Conservation (phyloP, 148 eudicot genomes). For the Silene conica region DNA sequence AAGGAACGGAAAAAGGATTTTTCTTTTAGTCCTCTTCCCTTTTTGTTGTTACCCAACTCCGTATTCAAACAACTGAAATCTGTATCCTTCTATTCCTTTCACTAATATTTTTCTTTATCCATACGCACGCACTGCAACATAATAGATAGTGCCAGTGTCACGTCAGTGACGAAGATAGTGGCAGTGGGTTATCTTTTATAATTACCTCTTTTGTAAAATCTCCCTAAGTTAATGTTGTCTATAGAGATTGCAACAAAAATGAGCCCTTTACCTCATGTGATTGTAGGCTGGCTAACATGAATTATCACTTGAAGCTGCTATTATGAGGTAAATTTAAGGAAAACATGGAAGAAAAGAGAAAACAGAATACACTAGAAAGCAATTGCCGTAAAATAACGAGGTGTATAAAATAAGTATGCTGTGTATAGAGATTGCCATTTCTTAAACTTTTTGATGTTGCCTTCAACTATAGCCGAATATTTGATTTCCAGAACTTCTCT, state of each 20-base stretch:
- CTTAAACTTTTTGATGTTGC: neutral
- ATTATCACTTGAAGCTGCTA: neutral
- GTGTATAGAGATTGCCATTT: neutral
- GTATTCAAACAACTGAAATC: neutral
- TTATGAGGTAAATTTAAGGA: neutral
- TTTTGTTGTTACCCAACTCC: neutral
- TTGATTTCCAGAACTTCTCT: neutral
- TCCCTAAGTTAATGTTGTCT: neutral
- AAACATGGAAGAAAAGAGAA: neutral
- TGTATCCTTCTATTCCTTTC: neutral
- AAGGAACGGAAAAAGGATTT: neutral
- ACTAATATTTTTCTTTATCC: neutral
- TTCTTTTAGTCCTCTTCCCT: neutral
- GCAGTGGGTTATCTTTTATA: neutral
- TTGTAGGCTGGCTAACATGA: neutral
- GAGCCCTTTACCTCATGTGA: neutral
- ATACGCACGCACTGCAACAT: neutral
- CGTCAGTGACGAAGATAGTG: neutral
- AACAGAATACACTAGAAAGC: neutral
- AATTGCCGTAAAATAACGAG: no score
- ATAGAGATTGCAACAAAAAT: neutral
- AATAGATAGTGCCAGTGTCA: neutral
- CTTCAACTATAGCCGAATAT: neutral
- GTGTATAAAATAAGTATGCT: neutral
- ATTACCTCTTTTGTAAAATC: neutral